phyloP scores from a whole-genome alignment of 495 filamentous ascomycete species.

The Neurospora sp. region DNA sequence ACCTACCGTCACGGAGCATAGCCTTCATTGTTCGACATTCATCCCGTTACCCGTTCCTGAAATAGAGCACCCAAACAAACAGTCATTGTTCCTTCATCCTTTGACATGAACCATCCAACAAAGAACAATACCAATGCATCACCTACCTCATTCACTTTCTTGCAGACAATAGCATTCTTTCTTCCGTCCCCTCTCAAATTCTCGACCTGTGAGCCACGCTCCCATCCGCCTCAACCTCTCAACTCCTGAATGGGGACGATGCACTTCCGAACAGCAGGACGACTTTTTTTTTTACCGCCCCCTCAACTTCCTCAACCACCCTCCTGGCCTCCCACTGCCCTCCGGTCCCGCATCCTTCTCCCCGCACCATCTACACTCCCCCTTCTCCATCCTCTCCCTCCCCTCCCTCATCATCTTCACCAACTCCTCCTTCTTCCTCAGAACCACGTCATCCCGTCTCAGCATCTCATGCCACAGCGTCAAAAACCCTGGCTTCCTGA shows the following conservation, averaged over 20 bases:
- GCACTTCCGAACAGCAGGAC: background rate
- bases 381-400: background rate
- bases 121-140: background rate
- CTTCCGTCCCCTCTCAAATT: background rate
- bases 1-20: background rate
- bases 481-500: background rate
- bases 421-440: background rate
- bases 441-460: background rate
- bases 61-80: background rate
- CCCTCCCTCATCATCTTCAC: background rate
- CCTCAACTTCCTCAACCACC: background rate
- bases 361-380: background rate
- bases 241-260: background rate
- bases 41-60: background rate
- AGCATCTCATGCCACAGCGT: background rate
- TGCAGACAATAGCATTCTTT: background rate
- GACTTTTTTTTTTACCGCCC: background rate
- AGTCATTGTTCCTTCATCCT: background rate
- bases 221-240: background rate
- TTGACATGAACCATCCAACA: background rate
- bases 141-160: background rate
- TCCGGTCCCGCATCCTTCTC: background rate
- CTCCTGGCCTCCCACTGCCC: background rate
- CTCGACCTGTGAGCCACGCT: background rate
- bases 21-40: background rate